phyloP scores from a whole-genome alignment of 805 yeast species.

The Saccharomycopsis schoenii region DNA sequence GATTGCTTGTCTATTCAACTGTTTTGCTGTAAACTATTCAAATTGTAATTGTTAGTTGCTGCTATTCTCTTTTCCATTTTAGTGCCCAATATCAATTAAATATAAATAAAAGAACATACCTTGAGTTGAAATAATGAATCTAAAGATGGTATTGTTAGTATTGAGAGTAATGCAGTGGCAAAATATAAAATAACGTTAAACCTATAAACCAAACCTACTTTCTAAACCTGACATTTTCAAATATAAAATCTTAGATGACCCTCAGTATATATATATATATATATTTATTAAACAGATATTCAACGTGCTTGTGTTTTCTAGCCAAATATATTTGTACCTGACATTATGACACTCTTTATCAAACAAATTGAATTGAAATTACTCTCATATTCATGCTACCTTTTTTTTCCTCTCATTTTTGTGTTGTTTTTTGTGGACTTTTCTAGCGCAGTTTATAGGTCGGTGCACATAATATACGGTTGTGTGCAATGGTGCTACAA shows the following conservation, averaged over 20 bases:
- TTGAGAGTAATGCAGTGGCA: not conserved
- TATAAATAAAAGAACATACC: conserved; percentile 24
- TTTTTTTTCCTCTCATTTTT: too few species aligned
- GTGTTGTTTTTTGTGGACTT: too few species aligned
- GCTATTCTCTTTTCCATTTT: not conserved
- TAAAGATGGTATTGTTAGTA: conserved; percentile 19
- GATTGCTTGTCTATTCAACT: conserved; percentile 78
- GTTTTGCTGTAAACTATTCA: conserved; percentile 78
- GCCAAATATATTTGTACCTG: not conserved
- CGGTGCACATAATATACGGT: too few species aligned
- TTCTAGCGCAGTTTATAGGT: too few species aligned
- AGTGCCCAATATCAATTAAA: not conserved
- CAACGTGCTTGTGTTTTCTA: too few species aligned
- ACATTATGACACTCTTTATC: too few species aligned
- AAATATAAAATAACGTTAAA: not conserved
- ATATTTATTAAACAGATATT: too few species aligned
- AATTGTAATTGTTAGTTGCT: not conserved
- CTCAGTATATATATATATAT: not conserved
- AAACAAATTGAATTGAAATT: too few species aligned
- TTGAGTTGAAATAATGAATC: conserved; percentile 56
- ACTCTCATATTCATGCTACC: too few species aligned
- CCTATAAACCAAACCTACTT: not conserved
- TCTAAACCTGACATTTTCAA: conserved; percentile 4
- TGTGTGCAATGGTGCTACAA: too few species aligned
- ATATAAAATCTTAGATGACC: not conserved